Conservation (phyloP, 257 asterid genomes). For the Leonotis leonurus region DNA sequence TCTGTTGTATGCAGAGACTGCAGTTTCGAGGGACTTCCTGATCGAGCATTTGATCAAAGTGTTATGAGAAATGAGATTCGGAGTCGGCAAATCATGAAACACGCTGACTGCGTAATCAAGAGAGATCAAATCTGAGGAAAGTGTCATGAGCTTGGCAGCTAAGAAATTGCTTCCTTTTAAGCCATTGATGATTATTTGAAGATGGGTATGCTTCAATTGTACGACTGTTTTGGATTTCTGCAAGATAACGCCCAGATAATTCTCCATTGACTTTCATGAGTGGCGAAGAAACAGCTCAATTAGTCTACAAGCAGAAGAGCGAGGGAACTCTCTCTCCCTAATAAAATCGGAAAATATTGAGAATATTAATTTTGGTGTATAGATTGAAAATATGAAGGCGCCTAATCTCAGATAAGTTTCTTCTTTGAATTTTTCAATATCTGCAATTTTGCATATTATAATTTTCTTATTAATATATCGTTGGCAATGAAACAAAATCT, state of each 20-base stretch:
- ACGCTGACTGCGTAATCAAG: conserved; percentile 26
- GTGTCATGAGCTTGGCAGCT: conserved; percentile 32
- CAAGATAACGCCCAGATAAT: conserved; percentile 23
- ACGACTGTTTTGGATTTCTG: conserved; percentile 29
- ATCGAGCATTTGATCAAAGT: conserved; percentile 43
- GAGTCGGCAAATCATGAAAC: conserved; percentile 18
- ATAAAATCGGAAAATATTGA: no score
- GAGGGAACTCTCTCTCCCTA: no score
- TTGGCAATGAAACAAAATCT: no score
- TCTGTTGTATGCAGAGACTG: conserved; percentile 21
- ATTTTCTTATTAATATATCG: no score
- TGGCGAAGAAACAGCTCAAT: not conserved
- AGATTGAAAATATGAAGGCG: no score
- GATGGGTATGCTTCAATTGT: conserved; percentile 42
- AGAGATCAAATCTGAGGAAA: conserved; percentile 33
- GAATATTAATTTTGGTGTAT: no score
- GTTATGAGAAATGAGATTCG: conserved; percentile 32
- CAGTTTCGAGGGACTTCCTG: conserved; percentile 29
- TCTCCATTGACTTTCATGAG: conserved; percentile 36
- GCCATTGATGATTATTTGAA: conserved; percentile 41
- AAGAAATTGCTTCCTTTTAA: conserved; percentile 29
- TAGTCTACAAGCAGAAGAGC: not conserved
- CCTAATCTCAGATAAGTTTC: no score
- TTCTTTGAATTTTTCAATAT: no score
- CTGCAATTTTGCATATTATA: no score